Conservation (phyloP, 176 grass and related monocot species). For the Aegilops speltoides region DNA sequence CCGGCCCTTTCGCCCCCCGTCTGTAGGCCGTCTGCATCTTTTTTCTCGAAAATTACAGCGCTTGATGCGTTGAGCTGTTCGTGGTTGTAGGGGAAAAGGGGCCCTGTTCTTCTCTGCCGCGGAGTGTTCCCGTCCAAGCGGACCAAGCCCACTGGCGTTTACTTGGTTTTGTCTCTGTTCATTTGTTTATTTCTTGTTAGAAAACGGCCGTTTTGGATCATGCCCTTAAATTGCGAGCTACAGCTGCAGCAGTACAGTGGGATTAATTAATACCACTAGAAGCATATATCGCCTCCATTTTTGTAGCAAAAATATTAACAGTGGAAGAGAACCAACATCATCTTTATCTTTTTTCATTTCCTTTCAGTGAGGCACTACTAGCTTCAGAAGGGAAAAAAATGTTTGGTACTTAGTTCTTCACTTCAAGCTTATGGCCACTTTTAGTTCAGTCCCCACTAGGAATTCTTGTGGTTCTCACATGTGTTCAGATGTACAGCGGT, state of each 20-base stretch:
- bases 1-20: neutral
- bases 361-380: neutral
- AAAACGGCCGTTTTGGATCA: neutral
- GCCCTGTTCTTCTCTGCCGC: neutral
- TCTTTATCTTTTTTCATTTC: neutral
- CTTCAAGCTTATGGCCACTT: neutral
- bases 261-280: neutral
- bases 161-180: neutral
- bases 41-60: neutral
- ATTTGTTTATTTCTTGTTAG: neutral
- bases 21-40: neutral
- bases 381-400: neutral
- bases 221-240: conserved; percentile 16
- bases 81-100: neutral
- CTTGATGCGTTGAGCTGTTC: neutral
- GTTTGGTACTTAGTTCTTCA: neutral
- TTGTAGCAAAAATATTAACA: neutral
- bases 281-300: neutral
- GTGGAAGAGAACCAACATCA: neutral
- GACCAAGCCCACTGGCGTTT: conserved; percentile 5
- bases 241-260: neutral
- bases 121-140: too few relatives aligned
- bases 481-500: neutral
- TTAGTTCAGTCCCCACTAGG: neutral
- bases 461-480: neutral